Conservation (phyloP, 2,329 filamentous ascomycete genomes). For the Penicillium digitatum region DNA sequence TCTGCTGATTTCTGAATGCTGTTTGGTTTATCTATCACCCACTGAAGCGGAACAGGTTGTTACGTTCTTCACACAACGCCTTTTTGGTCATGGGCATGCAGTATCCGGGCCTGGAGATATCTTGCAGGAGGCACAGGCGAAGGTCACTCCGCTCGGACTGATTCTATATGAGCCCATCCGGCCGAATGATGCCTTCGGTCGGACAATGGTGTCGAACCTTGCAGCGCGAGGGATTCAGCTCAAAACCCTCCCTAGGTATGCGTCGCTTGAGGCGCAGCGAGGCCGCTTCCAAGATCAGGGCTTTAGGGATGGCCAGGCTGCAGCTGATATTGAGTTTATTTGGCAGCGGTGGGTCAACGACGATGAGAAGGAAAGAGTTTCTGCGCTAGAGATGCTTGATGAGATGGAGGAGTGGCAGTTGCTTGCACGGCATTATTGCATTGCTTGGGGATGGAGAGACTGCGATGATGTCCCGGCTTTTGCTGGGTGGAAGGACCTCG, state of each 20-base stretch:
- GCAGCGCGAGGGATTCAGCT: conserved; percentile 75
- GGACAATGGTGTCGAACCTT: conserved; percentile 88
- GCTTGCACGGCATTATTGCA: conserved; percentile 80
- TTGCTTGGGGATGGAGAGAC: conserved; percentile 81
- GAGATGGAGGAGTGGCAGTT: conserved; percentile 93
- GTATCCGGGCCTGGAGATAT: neutral
- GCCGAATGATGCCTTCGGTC: conserved; percentile 79
- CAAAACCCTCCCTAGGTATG: conserved; percentile 74
- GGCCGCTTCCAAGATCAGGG: conserved; percentile 63
- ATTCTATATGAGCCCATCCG: conserved; percentile 86
- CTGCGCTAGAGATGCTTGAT: conserved; percentile 79
- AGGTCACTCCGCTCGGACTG: conserved; percentile 53
- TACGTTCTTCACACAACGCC: conserved; percentile 57
- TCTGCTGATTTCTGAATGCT: conserved; percentile 88
- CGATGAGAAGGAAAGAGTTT: conserved; percentile 73
- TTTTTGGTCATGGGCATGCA: conserved; percentile 37
- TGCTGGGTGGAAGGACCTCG: conserved; percentile 35
- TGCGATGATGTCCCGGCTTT: conserved; percentile 29
- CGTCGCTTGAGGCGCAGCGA: conserved; percentile 64
- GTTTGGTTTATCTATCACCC: conserved; percentile 78
- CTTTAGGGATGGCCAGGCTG: conserved; percentile 56
- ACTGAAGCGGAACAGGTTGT: conserved; percentile 62
- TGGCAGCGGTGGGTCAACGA: conserved; percentile 70
- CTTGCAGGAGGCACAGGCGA: conserved; percentile 12
- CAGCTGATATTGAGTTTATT: conserved; percentile 62